Evolutionary conservation across 306 rosid genomes (phyloP).

Genomic region (Cicer judaicum): DNA sequence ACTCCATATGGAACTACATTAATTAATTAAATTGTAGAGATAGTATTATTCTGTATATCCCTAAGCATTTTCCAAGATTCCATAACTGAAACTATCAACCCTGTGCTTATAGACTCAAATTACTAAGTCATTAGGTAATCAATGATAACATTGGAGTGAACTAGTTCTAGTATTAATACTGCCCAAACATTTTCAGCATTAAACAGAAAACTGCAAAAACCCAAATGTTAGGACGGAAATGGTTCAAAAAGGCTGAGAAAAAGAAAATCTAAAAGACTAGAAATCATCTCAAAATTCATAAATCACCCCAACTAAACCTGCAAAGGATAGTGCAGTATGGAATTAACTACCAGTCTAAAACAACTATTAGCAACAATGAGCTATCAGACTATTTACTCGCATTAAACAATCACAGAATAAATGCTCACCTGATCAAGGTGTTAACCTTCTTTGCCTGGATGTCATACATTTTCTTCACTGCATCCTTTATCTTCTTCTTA

Average conservation of each 20-base stretch:
- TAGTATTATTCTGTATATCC: not conserved
- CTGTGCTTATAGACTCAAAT: not conserved
- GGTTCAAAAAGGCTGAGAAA: not conserved
- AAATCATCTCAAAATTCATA: not conserved
- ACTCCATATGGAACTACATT: not conserved
- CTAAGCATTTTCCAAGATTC: not conserved
- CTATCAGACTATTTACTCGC: not conserved
- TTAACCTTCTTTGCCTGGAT: constrained; percentile 89
- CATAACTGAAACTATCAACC: not conserved
- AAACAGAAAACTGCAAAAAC: not conserved
- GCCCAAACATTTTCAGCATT: not conserved
- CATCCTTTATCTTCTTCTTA: constrained; percentile 90
- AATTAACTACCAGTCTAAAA: not conserved
- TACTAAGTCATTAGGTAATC: not conserved
- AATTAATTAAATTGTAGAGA: not conserved
- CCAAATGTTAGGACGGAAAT: not conserved
- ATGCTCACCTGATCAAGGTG: constrained; percentile 77
- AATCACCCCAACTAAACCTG: not conserved
- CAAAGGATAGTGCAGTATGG: not conserved
- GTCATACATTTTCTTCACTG: constrained; percentile 85
- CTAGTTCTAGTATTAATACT: not conserved
- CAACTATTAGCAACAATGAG: not conserved
- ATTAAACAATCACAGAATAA: not conserved
- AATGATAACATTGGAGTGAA: not conserved
- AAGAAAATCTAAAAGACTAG: not conserved